Evolutionary conservation across 805 yeast species (phyloP), one percentile per base, ranked within the genome.

Genomic region (Lachancea fermentati): DNA sequence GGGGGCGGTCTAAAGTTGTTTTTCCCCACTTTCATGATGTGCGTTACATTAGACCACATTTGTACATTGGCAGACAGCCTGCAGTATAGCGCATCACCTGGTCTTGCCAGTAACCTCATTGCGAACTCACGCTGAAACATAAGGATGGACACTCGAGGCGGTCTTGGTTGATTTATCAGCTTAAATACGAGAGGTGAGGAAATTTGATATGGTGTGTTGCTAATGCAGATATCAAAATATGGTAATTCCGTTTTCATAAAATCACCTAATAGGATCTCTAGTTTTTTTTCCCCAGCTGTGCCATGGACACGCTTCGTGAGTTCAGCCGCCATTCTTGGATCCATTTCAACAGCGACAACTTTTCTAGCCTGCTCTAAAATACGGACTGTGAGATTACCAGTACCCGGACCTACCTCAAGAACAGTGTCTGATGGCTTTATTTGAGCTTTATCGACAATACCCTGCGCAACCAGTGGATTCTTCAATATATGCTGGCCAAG

Each of bases 291-390:
- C 41, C 76, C 82, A 1, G 96, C 89, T n/a, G 94, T 91, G 9
- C 97, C 97, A 56, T 87, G 96, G 12, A 93, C 97, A 70, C 98
- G 81, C 63, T 93, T 93, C 8, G 97, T 87, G 54, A 93, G 72
- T 65, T 93, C 98, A 0, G 97, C 97, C 2, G 97, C 98, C 98
- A 93, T 93, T 67, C 97, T 73, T n/a, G 98, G 98, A 67, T 93
- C 98, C 87, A 89, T 89, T 68, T 93, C 98, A 39, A 85, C 93
- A 0, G 97, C 98, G 35, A 86, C 76, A n/a, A 91, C 97, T 53
- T 86, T 88, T 42, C 85, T 73, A 0, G 97, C 97, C 62, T 88
- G 83, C 53, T 91, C 97, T 41, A 93, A 65, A 28, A 93, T 93
- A 46, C 94, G 73, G 28, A 91, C 95, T 0, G 98, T 93, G 66